Base-by-base conservation (phyloP, 2,329 filamentous ascomycete genomes). In the Fusarium sp. region DNA sequence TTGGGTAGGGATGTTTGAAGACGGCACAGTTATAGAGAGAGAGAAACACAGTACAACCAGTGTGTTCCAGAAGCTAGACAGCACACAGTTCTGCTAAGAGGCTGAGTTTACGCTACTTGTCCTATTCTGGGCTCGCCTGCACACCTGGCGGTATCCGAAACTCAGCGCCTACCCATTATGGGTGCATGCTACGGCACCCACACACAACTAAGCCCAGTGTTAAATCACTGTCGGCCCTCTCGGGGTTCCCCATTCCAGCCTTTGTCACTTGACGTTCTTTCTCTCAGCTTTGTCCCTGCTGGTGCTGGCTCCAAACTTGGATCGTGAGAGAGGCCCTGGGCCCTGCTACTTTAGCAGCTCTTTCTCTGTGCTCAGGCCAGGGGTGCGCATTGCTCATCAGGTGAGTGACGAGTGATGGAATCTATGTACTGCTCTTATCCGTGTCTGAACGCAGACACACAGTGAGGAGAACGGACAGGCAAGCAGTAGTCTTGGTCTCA, bases 171-270 rank as follows among this genome's bases (percentile, higher is more conserved):
- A 74, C 43, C 71, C 65, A 43, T 31, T 27, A 47, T 36, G 40
- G 62, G 63, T 72, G 70, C 47, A 40, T 25, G 27, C 37, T 41
- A 35, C 41, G 27, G 41, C 59, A 51, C 39, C 47, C 58, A 46
- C 51, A 37, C 71, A 60, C 70, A 41, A 21, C 39, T 45, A 35
- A 58, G 46, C 71, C 70, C 71, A 74, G 71, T 74, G 70, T 27
- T 37, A 67, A 54, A 49, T 61, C 49, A 36, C 41, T 36, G 43
- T 59, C 68, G 60, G 66, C 39, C 48, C 42, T 64, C 57, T 72
- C 67, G 62, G 67, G 48, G 48, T 62, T 66, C 65, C 42, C 68
- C 70, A 70, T 74, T 74, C 72, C 70, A 73, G 57, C 51, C 53
- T 46, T 43, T 39, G 59, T 74, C 72, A 73, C 69, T 70, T 74